phyloP scores from a whole-genome alignment of 495 filamentous ascomycete genomes.

The Patellaria atrata region DNA sequence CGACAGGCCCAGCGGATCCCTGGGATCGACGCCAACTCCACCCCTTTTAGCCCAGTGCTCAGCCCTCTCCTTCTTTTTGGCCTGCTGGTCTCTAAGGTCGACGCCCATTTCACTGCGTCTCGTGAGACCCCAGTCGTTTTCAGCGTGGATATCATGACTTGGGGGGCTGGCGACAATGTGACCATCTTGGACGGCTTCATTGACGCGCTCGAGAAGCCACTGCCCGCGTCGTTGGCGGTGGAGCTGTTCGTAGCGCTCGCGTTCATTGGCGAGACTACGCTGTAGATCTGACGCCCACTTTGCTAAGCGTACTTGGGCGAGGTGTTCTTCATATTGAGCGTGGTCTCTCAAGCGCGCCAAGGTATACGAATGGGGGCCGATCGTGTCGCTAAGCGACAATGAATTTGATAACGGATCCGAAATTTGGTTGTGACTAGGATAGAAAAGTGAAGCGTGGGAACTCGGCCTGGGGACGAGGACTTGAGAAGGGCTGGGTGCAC shows the following conservation, averaged over 20 bases:
- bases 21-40: slow-evolving; percentile 25
- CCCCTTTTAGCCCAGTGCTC: slow-evolving; percentile 22
- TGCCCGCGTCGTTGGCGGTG: slow-evolving; percentile 60
- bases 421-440: slow-evolving; percentile 9
- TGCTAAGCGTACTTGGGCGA: slow-evolving; percentile 67
- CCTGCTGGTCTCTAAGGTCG: slow-evolving; percentile 12
- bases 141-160: slow-evolving; percentile 23
- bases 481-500: slow-evolving; percentile 15
- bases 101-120: slow-evolving; percentile 12
- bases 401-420: no score
- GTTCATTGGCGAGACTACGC: slow-evolving; percentile 65
- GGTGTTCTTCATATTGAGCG: slow-evolving; percentile 52
- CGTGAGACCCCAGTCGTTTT: no score
- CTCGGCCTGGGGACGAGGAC: slow-evolving; percentile 22
- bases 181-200: slow-evolving; percentile 38
- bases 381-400: no score
- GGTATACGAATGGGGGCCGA: slow-evolving; percentile 47
- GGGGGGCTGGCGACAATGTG: slow-evolving; percentile 37
- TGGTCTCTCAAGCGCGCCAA: slow-evolving; percentile 59
- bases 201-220: slow-evolving; percentile 55
- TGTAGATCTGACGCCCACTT: slow-evolving; percentile 90
- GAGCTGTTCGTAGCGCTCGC: slow-evolving; percentile 57
- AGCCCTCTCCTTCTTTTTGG: slow-evolving; percentile 15
- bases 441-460: slow-evolving; percentile 22
- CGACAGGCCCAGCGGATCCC: slow-evolving; percentile 67